These are phyloP conservation scores for Chaetomiaceae sp. DNA, from an alignment of 2,329 filamentous ascomycete species.

Conservation along the genomic window DNA sequence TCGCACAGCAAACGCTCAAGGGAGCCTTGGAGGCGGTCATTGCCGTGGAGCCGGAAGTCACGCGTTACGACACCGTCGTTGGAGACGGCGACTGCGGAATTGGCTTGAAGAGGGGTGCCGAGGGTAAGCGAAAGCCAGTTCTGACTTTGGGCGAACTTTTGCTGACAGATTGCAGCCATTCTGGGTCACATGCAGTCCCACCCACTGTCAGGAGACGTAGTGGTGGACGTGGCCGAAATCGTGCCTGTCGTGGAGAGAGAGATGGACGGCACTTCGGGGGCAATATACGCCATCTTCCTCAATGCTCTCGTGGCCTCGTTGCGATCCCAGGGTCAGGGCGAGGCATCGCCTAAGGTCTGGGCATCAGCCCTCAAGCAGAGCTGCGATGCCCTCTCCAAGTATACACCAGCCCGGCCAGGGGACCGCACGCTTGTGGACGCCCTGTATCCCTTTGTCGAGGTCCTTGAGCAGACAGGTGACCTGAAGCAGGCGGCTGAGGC, in stretches of 20 bases:
- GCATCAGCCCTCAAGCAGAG: constrained; percentile 66
- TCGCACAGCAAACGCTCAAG: constrained; percentile 49
- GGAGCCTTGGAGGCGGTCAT: constrained; percentile 59
- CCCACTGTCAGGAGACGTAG: constrained; percentile 47
- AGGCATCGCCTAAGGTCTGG: constrained; percentile 44
- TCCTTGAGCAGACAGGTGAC: constrained; percentile 60
- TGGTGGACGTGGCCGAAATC: constrained; percentile 49
- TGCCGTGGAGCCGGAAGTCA: constrained; percentile 65
- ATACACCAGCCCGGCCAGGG: constrained; percentile 84
- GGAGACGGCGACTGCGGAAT: constrained; percentile 90
- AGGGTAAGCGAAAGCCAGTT: constrained; percentile 57
- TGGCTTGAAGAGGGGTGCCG: constrained; percentile 80
- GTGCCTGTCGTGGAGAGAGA: constrained; percentile 51
- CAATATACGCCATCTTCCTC: constrained; percentile 75
- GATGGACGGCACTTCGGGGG: constrained; percentile 61
- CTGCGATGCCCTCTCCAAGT: constrained; percentile 66
- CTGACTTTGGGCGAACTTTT: too few relatives aligned
- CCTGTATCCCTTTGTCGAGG: constrained; percentile 78
- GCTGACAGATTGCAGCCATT: constrained; percentile 41
- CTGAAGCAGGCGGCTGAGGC: constrained; percentile 70
- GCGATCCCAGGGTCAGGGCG: constrained; percentile 39
- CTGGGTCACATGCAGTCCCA: constrained; percentile 45
- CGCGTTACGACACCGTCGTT: constrained; percentile 73
- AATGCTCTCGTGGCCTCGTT: constrained; percentile 72
- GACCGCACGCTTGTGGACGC: constrained; percentile 91